Evolutionary conservation across 305 asterid genomes (phyloP), one percentile per base, ranked within the genome.

Genomic region (Fraxinus paxiana): DNA sequence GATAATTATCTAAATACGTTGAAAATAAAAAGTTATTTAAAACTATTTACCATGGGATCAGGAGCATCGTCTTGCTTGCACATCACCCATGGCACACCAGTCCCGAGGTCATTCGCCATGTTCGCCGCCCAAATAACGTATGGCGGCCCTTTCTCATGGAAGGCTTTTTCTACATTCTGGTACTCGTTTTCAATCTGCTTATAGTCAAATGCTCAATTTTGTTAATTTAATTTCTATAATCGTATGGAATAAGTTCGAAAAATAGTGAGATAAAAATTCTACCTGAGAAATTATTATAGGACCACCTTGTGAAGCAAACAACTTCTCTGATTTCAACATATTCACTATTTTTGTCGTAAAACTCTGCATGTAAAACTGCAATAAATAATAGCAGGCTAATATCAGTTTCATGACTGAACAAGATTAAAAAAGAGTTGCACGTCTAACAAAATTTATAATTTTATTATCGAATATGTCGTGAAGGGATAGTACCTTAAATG

Each of bases 21-120:
- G 72, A n/a, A 35, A 37, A 13, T 67, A 41, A 22, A 83, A 80
- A 33, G 5, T 12, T 6, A 5, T 17, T 22, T 72, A 26, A 35
- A 43, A 35, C 76, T 4, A 43, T 79, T 48, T 84, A 92, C 98
- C 90, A 95, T 85, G 0, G 97, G 98, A 86, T 88, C 93, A 9
- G 98, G 98, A 70, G 98, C 98, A 71, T 93, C 93, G 38, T 90
- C 91, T 85, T 94, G 98, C 86, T 94, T 94, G 90, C 98, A 95
- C 98, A 95, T 95, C 0, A 83, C 83, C 98, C 98, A 95, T 10
- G 98, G 98, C 5, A 92, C 98, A 4, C 98, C 94, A 0, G 98
- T 95, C 0, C 91, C 9, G 1, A 90, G 94, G 79, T 91, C 93
- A 17, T 87, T 90, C 0, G 97, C 97, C 97, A 93, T 91, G 22